A percentile compares a stretch with the other conserved stretches of the same genome.
Conservation (phyloP, 345 rosid species). For the Trapa incisa region DNA sequence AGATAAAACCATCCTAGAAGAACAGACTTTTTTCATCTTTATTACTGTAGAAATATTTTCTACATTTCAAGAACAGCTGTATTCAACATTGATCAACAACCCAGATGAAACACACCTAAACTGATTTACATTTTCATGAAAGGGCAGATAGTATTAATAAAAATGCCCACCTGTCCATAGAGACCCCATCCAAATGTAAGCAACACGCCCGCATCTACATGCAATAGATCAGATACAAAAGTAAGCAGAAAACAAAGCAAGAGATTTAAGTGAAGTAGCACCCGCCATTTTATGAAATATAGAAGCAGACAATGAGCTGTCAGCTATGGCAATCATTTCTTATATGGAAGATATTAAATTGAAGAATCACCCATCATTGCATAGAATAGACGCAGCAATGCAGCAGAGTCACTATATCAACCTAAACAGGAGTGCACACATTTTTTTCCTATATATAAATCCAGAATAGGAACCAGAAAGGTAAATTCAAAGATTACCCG, state of each 20-base stretch:
- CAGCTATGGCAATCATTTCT: too few species aligned
- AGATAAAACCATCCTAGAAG: not conserved
- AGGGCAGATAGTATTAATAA: not conserved
- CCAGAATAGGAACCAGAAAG: not conserved
- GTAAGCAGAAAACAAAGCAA: not conserved
- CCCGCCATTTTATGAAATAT: not conserved
- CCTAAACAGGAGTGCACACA: too few species aligned
- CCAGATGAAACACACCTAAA: not conserved
- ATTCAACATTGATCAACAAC: not conserved
- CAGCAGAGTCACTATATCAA: not conserved
- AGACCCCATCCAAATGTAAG: constrained; percentile 90
- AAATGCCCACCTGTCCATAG: constrained; percentile 58
- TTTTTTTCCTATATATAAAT: not conserved
- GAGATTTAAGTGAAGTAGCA: not conserved
- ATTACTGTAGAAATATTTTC: not conserved
- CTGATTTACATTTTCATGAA: not conserved
- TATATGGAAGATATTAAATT: too few species aligned
- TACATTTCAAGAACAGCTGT: not conserved
- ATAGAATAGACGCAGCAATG: not conserved
- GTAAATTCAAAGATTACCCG: not conserved
- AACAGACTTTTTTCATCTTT: not conserved
- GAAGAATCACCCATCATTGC: too few species aligned
- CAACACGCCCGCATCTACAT: constrained; percentile 59
- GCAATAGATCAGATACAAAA: constrained; percentile 9
- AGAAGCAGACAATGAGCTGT: not conserved